Base-by-base conservation (phyloP, 495 filamentous ascomycete genomes). In the Tetracladium marchalianum region DNA sequence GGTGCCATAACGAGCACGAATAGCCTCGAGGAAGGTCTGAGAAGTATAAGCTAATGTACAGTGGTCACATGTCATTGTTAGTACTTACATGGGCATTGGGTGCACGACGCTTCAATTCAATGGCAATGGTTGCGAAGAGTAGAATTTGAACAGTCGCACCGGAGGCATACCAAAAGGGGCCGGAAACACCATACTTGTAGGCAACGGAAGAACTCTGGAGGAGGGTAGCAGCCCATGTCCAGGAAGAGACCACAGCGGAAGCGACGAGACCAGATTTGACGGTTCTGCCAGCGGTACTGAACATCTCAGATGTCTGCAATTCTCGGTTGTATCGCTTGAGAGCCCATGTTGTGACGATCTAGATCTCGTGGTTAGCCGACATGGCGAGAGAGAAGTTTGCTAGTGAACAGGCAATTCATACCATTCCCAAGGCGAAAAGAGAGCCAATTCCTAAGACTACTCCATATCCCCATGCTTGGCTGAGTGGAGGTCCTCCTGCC, bases 291-390 rank as follows among this genome's bases (percentile, higher is more conserved):
- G 90, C 90, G 1, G 90, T 97, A 49, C 78, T 88, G 76, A 96
- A 97, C 85, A 93, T 95, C 66, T 97, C 90, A 0, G 87, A 93
- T 0, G 90, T 97, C 66, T 95, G 90, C 6, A 95, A 74, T 66
- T 97, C 90, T 69, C 87, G 74, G 61, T 95, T 90, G 60, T 95
- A 96, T 58, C 85, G 69, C 59, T 82, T 87, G 45, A 93, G 67
- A 42, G 85, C 76, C 71, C 80, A 88, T 9, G 87, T 93, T 19
- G 85, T 84, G 39, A 80, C 59, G 41, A 79, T 72, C 72, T 68
- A 68, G 52, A 48, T n/a, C 35, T 17, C 55, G 44, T 51, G 11
- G n/a, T 50, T 35, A 47, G 53, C 33, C 33, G 8, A 27, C 34
- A 38, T 13, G 12, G 7, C 22, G 22, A 7, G 3, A 7, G 39